Conservation (phyloP, 2,329 filamentous ascomycete species). For the Botrytis elliptica region DNA sequence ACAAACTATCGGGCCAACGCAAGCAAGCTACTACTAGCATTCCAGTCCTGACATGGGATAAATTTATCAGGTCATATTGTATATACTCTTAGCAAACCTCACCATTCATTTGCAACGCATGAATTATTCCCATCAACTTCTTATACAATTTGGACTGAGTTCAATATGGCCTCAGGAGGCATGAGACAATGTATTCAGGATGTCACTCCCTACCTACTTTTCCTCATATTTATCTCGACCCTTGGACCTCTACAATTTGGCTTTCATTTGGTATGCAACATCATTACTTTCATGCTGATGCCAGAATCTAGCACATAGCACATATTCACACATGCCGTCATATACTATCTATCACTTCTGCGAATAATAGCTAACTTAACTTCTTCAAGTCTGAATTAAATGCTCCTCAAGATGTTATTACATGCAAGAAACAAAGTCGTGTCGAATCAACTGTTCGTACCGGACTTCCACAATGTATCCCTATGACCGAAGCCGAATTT, state of each 20-base stretch:
- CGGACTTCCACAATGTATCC: constrained; percentile 73
- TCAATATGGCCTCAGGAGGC: constrained; percentile 36
- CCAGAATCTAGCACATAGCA: not conserved
- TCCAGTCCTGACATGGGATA: not conserved
- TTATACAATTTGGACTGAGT: not conserved
- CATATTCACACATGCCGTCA: constrained; percentile 1
- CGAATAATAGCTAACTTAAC: constrained; percentile 17
- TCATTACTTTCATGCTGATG: not conserved
- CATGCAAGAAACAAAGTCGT: constrained; percentile 67
- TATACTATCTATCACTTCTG: constrained; percentile 14
- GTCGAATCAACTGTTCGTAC: constrained; percentile 34
- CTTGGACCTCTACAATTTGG: constrained; percentile 91
- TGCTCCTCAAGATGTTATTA: constrained; percentile 89
- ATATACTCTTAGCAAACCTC: not conserved
- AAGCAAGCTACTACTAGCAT: not conserved
- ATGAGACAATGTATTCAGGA: constrained; percentile 37
- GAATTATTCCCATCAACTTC: not conserved
- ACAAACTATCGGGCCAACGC: not conserved
- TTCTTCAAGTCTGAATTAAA: constrained; percentile 81
- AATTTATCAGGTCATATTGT: not conserved
- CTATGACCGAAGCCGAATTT: constrained; percentile 79
- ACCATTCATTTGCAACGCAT: not conserved
- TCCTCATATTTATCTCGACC: constrained; percentile 73
- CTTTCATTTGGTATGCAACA: constrained; percentile 72
- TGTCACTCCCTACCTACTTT: constrained; percentile 73